Evolutionary conservation across 177 flowering plant genomes (phyloP), one percentile per base, ranked within the genome.

Genomic region (Telopea speciosissima): DNA sequence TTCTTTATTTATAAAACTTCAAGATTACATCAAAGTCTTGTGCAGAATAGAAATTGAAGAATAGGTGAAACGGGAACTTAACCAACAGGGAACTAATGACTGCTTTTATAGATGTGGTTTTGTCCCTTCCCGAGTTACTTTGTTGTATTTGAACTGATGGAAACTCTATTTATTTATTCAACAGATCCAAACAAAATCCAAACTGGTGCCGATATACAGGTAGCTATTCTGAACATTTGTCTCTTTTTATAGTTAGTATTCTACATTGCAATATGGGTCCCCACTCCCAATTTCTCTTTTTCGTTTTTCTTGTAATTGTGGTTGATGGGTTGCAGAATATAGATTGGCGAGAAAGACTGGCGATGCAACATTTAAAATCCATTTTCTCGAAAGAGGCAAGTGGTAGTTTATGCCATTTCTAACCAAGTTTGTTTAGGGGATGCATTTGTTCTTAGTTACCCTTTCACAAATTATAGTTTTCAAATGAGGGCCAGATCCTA

Each of bases 381-480:
- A 78, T 91, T 69, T 81, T 91, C 66, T 83, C 95, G 23, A 87
- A 88, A 75, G 98, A 93, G 93, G 99, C 76, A 81, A 82, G 85
- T 71, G 64, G 65, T 22, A 12, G 36, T 68, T 56, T 25, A 45
- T 65, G 63, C 61, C 56, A 36, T 71, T n/a, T 52, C 23, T 8
- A 5, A 12, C 19, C 52, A 60, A 49, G 42, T 54, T 58, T 67
- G 66, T 52, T 33, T 68, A 6, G 8, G 8, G 11, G 36, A 59
- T 68, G 16, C 21, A 54, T 49, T 19, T 65, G 65, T 36, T 67
- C 9, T 7, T 16, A n/a, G 25, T 33, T 28, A 60, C 45, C 14
- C n/a, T 36, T 60, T 8, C 36, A 21, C 40, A 4, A 24, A 63
- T 64, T 60, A 8, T 31, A 22, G 42, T 42, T 40, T 17, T 62